Evolutionary conservation across 257 asterid species (phyloP).

Genomic region (Solanum corneliomulleri): DNA sequence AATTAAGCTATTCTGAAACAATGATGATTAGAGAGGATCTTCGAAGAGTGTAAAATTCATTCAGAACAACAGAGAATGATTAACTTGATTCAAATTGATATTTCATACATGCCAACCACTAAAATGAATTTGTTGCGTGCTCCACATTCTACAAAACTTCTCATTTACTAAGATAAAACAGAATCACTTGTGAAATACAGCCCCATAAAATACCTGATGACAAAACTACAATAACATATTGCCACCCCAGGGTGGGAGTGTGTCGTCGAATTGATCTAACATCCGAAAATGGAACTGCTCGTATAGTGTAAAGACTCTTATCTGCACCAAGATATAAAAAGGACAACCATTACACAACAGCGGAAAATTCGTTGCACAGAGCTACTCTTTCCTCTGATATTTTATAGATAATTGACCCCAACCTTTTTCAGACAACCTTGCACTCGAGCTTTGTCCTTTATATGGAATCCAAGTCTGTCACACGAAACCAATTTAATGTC

Average conservation of each 20-base stretch:
- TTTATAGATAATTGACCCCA: not conserved
- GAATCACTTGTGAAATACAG: not conserved
- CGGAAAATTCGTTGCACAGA: not conserved
- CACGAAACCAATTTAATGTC: not conserved
- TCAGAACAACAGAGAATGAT: not conserved
- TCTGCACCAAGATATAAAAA: slow-evolving; percentile 42
- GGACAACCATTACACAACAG: slow-evolving; percentile 4
- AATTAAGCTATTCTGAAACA: not conserved
- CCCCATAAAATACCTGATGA: slow-evolving; percentile 50
- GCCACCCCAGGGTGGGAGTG: slow-evolving; percentile 92
- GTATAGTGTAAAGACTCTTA: slow-evolving; percentile 74
- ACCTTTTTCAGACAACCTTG: slow-evolving; percentile 89
- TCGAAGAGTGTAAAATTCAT: not conserved
- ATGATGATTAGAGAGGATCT: not conserved
- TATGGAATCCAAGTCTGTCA: slow-evolving; percentile 95
- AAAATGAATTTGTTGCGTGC: not conserved
- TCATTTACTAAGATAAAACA: not conserved
- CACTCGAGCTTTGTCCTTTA: slow-evolving; percentile 79
- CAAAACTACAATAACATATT: slow-evolving; percentile 76
- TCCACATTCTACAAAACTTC: not conserved
- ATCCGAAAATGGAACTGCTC: slow-evolving; percentile 75
- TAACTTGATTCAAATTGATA: not conserved
- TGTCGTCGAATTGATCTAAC: slow-evolving; percentile 84
- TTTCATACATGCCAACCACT: not conserved
- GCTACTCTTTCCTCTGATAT: not conserved